These are phyloP conservation scores for Geranomyces michiganensis DNA, from an alignment of 192 early-diverging fungal species.

Conservation along the genomic window DNA sequence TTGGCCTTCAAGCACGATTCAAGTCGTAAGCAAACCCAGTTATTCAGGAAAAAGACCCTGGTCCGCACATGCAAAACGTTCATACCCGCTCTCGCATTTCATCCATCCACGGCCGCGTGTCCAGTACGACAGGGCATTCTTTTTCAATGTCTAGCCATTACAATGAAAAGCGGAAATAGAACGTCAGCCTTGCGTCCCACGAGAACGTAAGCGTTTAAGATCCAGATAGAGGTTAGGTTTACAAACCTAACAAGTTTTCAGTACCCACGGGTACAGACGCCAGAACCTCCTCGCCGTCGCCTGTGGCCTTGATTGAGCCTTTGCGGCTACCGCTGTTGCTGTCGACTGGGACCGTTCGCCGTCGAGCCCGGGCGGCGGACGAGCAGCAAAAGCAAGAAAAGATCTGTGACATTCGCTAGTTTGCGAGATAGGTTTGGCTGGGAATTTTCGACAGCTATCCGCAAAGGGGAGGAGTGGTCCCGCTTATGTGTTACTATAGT, in stretches of 20 bases:
- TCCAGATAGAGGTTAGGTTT: no score
- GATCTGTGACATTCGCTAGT: no score
- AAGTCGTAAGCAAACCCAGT: neutral
- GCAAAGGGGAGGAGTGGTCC: no score
- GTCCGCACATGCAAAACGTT: neutral
- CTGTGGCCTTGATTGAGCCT: neutral
- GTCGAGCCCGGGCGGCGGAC: neutral
- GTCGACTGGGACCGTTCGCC: neutral
- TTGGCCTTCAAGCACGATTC: conserved; percentile 13
- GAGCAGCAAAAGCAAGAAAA: neutral
- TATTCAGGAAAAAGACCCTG: no score
- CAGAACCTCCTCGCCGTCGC: neutral
- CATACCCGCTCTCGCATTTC: conserved; percentile 26
- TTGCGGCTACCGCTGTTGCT: neutral
- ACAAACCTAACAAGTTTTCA: conserved; percentile 7
- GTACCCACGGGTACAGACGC: neutral
- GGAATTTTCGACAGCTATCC: no score
- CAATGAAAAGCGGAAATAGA: neutral
- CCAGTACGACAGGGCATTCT: conserved; percentile 24
- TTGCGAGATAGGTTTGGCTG: no score
- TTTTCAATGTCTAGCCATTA: conserved; percentile 20
- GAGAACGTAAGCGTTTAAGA: no score
- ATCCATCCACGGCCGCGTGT: conserved; percentile 26
- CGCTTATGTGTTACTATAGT: no score
- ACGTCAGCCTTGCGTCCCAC: neutral